Evolutionary conservation across 768 basidiomycete species (phyloP), one percentile per base, ranked within the genome.

Genomic region (Mrakia hoshinonis): DNA sequence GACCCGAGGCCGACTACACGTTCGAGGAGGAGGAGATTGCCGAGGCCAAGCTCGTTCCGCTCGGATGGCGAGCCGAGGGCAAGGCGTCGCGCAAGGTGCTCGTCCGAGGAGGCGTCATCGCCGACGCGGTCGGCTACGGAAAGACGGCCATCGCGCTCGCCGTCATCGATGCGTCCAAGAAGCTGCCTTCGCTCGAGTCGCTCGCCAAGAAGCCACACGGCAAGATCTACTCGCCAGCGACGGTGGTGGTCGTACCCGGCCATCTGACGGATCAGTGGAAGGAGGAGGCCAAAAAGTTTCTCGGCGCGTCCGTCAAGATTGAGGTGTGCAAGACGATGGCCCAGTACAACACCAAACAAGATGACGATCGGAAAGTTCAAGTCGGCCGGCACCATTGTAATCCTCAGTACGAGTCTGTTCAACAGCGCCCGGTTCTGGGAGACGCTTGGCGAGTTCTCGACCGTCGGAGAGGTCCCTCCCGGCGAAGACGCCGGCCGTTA

Each of bases 111-210:
- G 93, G 94, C 13, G 93, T 96, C 61, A 85, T 96, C 55, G 93
- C 93, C 15, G 94, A 97, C 76, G 89, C 94, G 81, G 94, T 97
- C 73, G 94, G 94, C 64, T 97, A 97, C 77, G 94, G 94, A 22
- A 97, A 97, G 81, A 97, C 94, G 0, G 93, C 92, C 26, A 94
- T 96, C 74, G 92, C 91, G 2, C 84, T 97, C 36, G 93, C 89
- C 24, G 83, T 97, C 72, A 88, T 96, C 73, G 88, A 89, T 73
- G 86, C 88, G 74, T 78, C 82, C 34, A 82, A 83, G 65, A 81
- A 83, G 72, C 47, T 75, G 1, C 67, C 74, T 12, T 67, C 73
- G 7, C 76, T 75, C 18, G 74, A 74, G 12, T 29, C 46, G 3
- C 75, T 78, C 13, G 70, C 73, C 3, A 20, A 24, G 11, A 9